Evolutionary conservation across 495 filamentous ascomycete genomes (phyloP).

Genomic region (Annulohypoxylon maeteangense): DNA sequence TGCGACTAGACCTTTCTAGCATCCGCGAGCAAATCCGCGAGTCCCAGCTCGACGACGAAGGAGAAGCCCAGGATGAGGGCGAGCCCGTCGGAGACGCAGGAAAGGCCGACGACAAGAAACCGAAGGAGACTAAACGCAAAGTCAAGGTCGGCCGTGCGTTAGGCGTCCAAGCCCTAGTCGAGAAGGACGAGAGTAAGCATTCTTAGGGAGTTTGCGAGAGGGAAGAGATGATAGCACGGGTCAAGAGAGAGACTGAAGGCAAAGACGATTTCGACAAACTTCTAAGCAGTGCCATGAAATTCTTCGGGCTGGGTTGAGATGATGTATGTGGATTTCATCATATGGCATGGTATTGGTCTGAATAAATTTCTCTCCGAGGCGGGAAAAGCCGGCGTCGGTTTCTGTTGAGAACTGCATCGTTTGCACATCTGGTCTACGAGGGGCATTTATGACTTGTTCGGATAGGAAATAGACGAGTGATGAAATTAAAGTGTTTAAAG

Average conservation of each 20-base stretch:
- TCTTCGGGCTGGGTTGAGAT: neutral
- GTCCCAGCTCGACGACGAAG: conserved; percentile 48
- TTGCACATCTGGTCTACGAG: conserved; percentile 1
- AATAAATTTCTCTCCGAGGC: neutral
- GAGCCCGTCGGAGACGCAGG: conserved; percentile 58
- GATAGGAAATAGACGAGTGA: conserved; percentile 1
- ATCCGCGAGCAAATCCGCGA: conserved; percentile 64
- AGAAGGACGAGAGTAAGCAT: conserved; percentile 75
- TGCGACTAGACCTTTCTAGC: conserved; percentile 83
- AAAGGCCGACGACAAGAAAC: conserved; percentile 50
- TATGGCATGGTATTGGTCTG: neutral
- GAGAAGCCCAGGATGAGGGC: conserved; percentile 56
- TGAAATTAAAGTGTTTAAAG: neutral
- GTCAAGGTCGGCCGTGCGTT: conserved; percentile 84
- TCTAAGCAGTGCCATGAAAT: neutral
- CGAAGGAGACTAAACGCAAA: conserved; percentile 58
- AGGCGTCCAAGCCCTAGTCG: conserved; percentile 86
- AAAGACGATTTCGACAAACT: neutral
- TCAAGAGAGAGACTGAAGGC: neutral
- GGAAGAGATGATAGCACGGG: neutral
- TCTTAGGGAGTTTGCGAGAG: conserved; percentile 28
- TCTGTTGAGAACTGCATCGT: neutral
- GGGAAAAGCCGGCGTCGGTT: neutral
- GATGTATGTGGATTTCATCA: neutral
- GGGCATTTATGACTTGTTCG: neutral